Base-by-base conservation (phyloP, 257 asterid species). In the Solanum chiquidenum region DNA sequence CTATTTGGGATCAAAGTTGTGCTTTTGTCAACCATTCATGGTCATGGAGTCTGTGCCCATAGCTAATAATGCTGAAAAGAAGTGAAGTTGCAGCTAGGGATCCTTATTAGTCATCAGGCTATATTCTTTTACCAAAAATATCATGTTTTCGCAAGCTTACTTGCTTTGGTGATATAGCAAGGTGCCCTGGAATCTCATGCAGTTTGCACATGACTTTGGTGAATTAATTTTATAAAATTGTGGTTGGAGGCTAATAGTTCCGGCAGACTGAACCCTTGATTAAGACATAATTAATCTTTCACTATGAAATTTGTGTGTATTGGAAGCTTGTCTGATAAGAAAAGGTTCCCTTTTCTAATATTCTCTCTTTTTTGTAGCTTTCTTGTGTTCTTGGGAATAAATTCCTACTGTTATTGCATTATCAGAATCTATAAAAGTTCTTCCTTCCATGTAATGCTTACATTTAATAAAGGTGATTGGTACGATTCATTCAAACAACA, bases 301-400 rank as follows among this genome's bases (percentile, higher is more conserved):
- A 86, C 87, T 27, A 46, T 87, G 40, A 18, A 58, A 37, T 40
- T 68, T 69, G 89, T 90, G 91, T 91, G 92, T 85, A 84, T 55
- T 46, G 86, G 92, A 92, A 92, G 93, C 89, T 92, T 75, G 89
- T 88, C 91, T 88, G 88, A 87, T 88, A 76, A 94, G 60, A 52
- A 71, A 82, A 87, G 88, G 87, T 89, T 88, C 88, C 88, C 90
- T 92, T 88, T 91, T 90, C 86, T 89, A 84, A 79, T 89, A 89
- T 92, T 92, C 90, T 89, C 89, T 88, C 82, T 49, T 86, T 88
- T 72, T 75, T 86, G 88, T 86, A 72, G 42, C 88, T 86, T 91
- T 92, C 92, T 90, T 88, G 90, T 90, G 91, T 88, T 89, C 94
- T 90, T 92, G 92, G 92, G 98, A 95, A 95, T 92, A 93, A 91